Evolutionary conservation across 108 stramenopile species (phyloP).

Genomic region (Nitzschia inconspicua): DNA sequence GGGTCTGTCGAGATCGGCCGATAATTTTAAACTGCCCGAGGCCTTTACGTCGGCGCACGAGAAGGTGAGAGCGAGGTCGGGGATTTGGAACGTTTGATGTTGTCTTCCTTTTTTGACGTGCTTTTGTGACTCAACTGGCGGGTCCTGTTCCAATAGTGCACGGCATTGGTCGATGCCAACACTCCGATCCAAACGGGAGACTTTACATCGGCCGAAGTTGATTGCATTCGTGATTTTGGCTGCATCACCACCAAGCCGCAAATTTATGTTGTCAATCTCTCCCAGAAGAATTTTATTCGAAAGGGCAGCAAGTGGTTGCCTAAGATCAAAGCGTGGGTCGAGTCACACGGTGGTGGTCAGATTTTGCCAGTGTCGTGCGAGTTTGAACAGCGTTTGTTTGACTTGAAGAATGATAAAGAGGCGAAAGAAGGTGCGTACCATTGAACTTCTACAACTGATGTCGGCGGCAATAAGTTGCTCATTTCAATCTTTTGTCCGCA

Average conservation of each 20-base stretch:
- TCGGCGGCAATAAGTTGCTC: too few species aligned
- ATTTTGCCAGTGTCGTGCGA: conserved; percentile 97
- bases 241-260: conserved; percentile 98
- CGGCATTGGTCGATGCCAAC: conserved; percentile 67
- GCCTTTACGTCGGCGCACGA: conserved; percentile 66
- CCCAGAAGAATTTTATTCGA: conserved; percentile 91
- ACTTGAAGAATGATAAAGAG: conserved; percentile 68
- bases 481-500: not conserved
- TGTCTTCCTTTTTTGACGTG: not conserved
- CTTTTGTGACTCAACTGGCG: not conserved
- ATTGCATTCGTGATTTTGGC: conserved; percentile 81
- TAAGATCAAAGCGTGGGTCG: conserved; percentile 94
- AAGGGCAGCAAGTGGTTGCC: conserved; percentile 96
- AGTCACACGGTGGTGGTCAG: conserved; percentile 94
- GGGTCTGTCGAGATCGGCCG: conserved; percentile 55
- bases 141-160: not conserved
- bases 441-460: not conserved
- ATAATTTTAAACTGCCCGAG: conserved; percentile 67
- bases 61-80: conserved; percentile 52
- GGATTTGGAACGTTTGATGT: not conserved
- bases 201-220: conserved; percentile 82
- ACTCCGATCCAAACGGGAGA: conserved; percentile 85
- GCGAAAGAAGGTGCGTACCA: conserved; percentile 51
- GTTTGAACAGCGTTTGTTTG: conserved; percentile 92
- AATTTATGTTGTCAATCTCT: conserved; percentile 96